Conservation (phyloP, 768 basidiomycete species). For the Lentinus brumalis region DNA sequence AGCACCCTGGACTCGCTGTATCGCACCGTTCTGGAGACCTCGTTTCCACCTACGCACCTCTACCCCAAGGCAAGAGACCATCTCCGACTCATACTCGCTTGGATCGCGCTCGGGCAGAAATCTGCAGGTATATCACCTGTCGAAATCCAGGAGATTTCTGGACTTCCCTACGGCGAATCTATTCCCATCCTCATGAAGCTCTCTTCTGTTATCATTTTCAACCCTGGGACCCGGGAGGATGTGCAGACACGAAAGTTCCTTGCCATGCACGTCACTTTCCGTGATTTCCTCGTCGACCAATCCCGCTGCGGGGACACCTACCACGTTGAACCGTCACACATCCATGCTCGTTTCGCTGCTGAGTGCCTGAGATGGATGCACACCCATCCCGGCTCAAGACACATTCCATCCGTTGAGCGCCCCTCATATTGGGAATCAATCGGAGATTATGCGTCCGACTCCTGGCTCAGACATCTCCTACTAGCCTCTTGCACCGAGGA, state of each 20-base stretch:
- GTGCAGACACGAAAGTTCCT: neutral
- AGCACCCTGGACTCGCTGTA: neutral
- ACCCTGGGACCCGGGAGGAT: neutral
- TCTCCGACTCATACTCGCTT: neutral
- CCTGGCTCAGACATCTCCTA: no score
- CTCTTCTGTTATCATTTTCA: neutral
- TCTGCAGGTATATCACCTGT: neutral
- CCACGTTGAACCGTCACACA: neutral
- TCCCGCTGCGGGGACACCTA: neutral
- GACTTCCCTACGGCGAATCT: neutral
- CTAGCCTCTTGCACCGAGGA: no score
- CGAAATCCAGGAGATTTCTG: neutral
- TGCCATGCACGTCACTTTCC: conserved; percentile 4
- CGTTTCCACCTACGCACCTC: neutral
- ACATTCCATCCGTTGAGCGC: no score
- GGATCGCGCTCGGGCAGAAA: conserved; percentile 1
- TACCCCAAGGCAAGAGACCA: neutral
- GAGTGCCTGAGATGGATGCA: neutral
- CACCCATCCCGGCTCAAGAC: no score
- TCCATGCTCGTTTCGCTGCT: neutral
- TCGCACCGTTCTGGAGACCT: neutral
- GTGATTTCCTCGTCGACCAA: conserved; percentile 1
- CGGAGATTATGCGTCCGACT: no score
- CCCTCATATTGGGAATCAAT: no score
- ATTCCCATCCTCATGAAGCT: neutral